A percentile compares a stretch with the other conserved stretches of the same genome.
Evolutionary conservation across 2,329 filamentous ascomycete genomes (phyloP).

Genomic region (Fusarium pininemorale): DNA sequence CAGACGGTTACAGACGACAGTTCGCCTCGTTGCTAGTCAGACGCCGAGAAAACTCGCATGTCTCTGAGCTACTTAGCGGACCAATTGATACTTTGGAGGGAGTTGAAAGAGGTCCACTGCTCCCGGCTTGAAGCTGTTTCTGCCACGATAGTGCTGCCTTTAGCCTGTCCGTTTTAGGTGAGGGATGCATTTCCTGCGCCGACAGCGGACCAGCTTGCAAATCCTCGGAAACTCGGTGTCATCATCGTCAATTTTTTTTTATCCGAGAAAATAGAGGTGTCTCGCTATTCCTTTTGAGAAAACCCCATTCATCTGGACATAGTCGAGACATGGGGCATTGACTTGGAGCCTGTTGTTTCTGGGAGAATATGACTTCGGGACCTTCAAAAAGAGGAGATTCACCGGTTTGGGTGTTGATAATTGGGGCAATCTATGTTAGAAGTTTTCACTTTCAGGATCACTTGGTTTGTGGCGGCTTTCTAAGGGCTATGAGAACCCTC

Average conservation of each 20-base stretch:
- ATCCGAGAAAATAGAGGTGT: slow-evolving; percentile 64
- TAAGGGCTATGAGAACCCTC: neutral
- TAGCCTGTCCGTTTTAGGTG: slow-evolving; percentile 17
- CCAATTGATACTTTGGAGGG: slow-evolving; percentile 23
- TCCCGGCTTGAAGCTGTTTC: slow-evolving; percentile 4
- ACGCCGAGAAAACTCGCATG: slow-evolving; percentile 8
- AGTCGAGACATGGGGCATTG: neutral
- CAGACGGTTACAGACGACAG: neutral
- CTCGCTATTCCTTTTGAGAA: slow-evolving; percentile 62
- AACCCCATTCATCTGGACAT: neutral
- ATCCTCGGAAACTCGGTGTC: slow-evolving; percentile 14
- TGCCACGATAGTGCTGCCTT: slow-evolving; percentile 11
- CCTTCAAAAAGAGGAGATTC: neutral
- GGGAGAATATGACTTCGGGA: neutral
- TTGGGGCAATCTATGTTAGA: neutral
- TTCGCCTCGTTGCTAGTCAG: slow-evolving; percentile 18
- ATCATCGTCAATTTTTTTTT: neutral
- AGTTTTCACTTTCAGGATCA: neutral
- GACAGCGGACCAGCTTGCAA: slow-evolving; percentile 30
- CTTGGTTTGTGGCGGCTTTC: neutral
- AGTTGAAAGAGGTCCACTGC: slow-evolving; percentile 10
- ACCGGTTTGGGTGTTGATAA: neutral
- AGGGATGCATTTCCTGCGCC: slow-evolving; percentile 18
- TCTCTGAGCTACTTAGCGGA: slow-evolving; percentile 23
- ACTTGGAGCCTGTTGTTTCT: neutral